Evolutionary conservation across 75 land plant genomes (phyloP), one percentile per base, ranked within the genome.

Genomic region (Adiantum capillusveneris): DNA sequence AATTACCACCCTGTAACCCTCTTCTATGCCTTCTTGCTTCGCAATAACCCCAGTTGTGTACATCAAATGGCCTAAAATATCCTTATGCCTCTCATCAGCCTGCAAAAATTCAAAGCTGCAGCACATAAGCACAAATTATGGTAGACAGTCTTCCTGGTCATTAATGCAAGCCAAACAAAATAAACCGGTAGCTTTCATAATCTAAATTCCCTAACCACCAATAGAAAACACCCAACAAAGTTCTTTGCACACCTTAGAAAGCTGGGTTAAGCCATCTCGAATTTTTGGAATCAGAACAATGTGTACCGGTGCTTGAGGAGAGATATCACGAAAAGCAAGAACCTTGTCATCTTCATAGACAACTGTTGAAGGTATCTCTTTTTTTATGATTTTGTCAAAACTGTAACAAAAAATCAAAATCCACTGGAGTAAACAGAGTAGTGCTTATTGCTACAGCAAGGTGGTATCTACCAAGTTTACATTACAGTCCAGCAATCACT

Each of bases 291-390:
- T 83, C 31, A 93, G 64, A 44, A 93, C 41, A 64, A 93, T 73
- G 60, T 93, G 98, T 64, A 85, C 85, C 54, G 98, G 98, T 50
- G 98, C 96, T 60, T 93, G 96, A 25, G 98, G 98, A 41, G 65
- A 79, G 53, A 93, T 75, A 59, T 93, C 98, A 13, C 80, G 70
- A 60, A 93, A 93, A 46, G 98, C 98, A 62, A 93, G 57, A 42
- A 83, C 98, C 53, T 71, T 80, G 1, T 89, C 98, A 72, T 85
- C 90, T 62, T 93, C 98, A 63, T 85, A 93, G 11, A 93, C 90
- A 19, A 93, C 75, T 45, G 68, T 65, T 16, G 96, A 75, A 56
- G 98, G 98, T 26, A 93, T 93, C 59, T 93, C 90, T 68, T 86
- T 89, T 21, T 70, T 49, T 51, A 93, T 65, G 30, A 93, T 93